phyloP scores from a whole-genome alignment of 495 filamentous ascomycete species.

The Durotheca rogersii region DNA sequence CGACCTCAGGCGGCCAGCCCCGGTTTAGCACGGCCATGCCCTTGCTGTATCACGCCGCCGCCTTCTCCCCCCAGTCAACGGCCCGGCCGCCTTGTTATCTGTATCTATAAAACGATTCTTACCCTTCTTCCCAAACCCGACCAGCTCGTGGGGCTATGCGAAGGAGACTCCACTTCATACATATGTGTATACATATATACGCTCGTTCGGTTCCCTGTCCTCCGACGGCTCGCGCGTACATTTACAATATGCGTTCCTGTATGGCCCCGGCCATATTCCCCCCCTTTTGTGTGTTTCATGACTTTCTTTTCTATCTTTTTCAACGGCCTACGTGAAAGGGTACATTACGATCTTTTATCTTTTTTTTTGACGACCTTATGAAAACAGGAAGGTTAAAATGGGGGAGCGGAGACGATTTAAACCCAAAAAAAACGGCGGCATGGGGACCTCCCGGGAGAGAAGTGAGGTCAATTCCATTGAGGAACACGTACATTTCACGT shows the following conservation, averaged over 20 bases:
- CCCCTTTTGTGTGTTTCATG: too few relatives aligned
- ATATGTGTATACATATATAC: slow-evolving; percentile 29
- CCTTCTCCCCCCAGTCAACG: slow-evolving; percentile 7
- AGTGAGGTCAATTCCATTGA: too few relatives aligned
- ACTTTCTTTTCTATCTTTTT: too few relatives aligned
- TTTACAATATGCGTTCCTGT: slow-evolving; percentile 6
- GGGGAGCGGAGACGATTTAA: background rate
- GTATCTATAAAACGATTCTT: slow-evolving; percentile 2
- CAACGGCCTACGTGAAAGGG: too few relatives aligned
- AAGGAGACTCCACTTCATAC: slow-evolving; percentile 1
- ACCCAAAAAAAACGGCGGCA: too few relatives aligned
- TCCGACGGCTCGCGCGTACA: too few relatives aligned
- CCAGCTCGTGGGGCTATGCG: background rate
- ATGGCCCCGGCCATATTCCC: too few relatives aligned
- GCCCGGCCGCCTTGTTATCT: background rate
- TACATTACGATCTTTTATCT: slow-evolving; percentile 20
- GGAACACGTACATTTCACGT: too few relatives aligned
- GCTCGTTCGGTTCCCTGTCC: slow-evolving; percentile 16
- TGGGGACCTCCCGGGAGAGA: too few relatives aligned
- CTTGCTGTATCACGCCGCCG: slow-evolving; percentile 4
- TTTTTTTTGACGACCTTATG: slow-evolving; percentile 23
- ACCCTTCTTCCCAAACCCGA: background rate
- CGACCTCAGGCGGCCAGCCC: too few relatives aligned
- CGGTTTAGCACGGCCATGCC: slow-evolving; percentile 1
- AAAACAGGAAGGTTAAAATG: slow-evolving; percentile 4